Evolutionary conservation across 2,329 filamentous ascomycete genomes (phyloP).

Genomic region (Aspergillus fischeri): DNA sequence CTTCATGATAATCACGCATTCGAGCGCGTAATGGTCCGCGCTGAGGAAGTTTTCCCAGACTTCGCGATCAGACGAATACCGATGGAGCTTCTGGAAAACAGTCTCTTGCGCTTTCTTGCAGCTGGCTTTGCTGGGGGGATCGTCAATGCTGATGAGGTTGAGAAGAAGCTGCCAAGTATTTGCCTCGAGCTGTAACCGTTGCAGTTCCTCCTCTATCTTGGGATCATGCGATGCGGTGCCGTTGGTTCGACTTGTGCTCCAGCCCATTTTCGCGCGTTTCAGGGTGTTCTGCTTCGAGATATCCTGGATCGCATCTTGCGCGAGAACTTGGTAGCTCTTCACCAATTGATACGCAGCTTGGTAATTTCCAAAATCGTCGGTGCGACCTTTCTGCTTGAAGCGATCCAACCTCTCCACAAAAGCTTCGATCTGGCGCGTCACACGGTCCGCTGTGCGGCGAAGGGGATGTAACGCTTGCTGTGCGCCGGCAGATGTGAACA

Average conservation of each 20-base stretch:
- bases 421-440: slow-evolving; percentile 76
- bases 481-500: slow-evolving; percentile 45
- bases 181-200: slow-evolving; percentile 73
- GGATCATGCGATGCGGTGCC: slow-evolving; percentile 15
- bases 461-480: slow-evolving; percentile 56
- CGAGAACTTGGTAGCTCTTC: slow-evolving; percentile 58
- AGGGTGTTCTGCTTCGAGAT: slow-evolving; percentile 37
- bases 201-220: slow-evolving; percentile 33
- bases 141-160: slow-evolving; percentile 67
- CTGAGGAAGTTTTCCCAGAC: slow-evolving; percentile 72
- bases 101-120: slow-evolving; percentile 37
- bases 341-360: slow-evolving; percentile 66
- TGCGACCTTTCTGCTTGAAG: slow-evolving; percentile 56
- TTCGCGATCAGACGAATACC: slow-evolving; percentile 57
- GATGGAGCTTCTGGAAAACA: slow-evolving; percentile 43
- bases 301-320: slow-evolving; percentile 48
- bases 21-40: slow-evolving; percentile 67
- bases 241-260: slow-evolving; percentile 21
- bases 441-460: slow-evolving; percentile 62
- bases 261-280: slow-evolving; percentile 35
- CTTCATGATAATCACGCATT: slow-evolving; percentile 74
- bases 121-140: slow-evolving; percentile 45
- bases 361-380: slow-evolving; percentile 51
- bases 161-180: slow-evolving; percentile 87
- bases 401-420: slow-evolving; percentile 81